These are phyloP conservation scores for Orbilia brochopaga DNA, from an alignment of 2,329 filamentous ascomycete species.

Conservation along the genomic window DNA sequence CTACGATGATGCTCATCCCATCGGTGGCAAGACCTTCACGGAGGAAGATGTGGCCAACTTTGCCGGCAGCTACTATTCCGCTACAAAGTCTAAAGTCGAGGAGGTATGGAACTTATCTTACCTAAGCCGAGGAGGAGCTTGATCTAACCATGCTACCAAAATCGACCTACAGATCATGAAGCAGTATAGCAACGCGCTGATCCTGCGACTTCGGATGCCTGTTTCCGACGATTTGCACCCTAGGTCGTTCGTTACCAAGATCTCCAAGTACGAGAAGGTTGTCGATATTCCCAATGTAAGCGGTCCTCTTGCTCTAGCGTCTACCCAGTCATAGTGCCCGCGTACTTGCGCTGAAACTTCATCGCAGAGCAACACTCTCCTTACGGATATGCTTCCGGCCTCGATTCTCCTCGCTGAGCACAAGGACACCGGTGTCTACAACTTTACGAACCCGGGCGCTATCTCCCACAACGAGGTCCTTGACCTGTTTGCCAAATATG, in stretches of 20 bases:
- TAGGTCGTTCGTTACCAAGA: slow-evolving; percentile 74
- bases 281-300: slow-evolving; percentile 70
- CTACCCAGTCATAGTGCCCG: neutral
- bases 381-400: slow-evolving; percentile 69
- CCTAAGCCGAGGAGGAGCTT: neutral
- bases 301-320: neutral
- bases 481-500: slow-evolving; percentile 67
- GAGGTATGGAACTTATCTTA: slow-evolving; percentile 60
- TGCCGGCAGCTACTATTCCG: slow-evolving; percentile 71
- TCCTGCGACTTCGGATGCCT: slow-evolving; percentile 72
- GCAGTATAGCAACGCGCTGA: slow-evolving; percentile 67
- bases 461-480: slow-evolving; percentile 76
- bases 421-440: slow-evolving; percentile 69
- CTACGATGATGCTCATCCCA: slow-evolving; percentile 68
- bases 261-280: slow-evolving; percentile 68
- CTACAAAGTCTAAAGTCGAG: slow-evolving; percentile 71
- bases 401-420: slow-evolving; percentile 68
- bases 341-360: neutral
- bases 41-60: slow-evolving; percentile 72
- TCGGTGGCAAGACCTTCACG: slow-evolving; percentile 67
- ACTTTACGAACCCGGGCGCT: slow-evolving; percentile 70
- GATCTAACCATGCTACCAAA: slow-evolving; percentile 11
- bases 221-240: slow-evolving; percentile 71
- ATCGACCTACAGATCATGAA: slow-evolving; percentile 65
- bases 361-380: slow-evolving; percentile 66